These are phyloP conservation scores for Fusarium mundagurra DNA, from an alignment of 2,329 filamentous ascomycete species.

Conservation along the genomic window DNA sequence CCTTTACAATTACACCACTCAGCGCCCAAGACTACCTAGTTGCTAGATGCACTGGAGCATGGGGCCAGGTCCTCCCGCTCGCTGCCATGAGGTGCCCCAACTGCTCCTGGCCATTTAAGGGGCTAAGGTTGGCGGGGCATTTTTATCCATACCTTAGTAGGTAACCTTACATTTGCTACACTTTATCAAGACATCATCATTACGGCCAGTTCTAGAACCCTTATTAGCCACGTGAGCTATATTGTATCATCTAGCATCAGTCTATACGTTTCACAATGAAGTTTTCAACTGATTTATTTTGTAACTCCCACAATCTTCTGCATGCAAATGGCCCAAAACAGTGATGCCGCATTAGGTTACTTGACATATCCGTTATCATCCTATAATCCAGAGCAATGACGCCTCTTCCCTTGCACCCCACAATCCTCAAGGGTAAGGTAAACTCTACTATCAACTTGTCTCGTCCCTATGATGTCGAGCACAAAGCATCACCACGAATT, in stretches of 20 bases:
- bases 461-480: background rate
- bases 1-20: constrained; percentile 22
- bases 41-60: constrained; percentile 17
- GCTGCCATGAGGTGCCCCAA: background rate
- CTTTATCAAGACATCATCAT: constrained; percentile 2
- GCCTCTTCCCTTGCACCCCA: constrained; percentile 7
- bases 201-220: constrained; percentile 20
- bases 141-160: background rate
- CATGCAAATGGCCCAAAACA: background rate
- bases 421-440: background rate
- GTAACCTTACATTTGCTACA: background rate
- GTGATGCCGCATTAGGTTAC: background rate
- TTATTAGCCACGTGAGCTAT: constrained; percentile 9
- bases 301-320: background rate
- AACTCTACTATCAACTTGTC: background rate
- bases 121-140: constrained; percentile 28
- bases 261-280: background rate
- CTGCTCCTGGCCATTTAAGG: constrained; percentile 16
- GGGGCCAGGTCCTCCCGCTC: constrained; percentile 15
- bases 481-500: background rate
- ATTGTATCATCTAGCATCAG: background rate
- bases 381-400: constrained; percentile 1
- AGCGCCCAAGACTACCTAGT: constrained; percentile 16
- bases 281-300: background rate
- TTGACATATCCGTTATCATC: background rate